Conservation (phyloP, 768 basidiomycete species). For the Rhodotorula paludigena region DNA sequence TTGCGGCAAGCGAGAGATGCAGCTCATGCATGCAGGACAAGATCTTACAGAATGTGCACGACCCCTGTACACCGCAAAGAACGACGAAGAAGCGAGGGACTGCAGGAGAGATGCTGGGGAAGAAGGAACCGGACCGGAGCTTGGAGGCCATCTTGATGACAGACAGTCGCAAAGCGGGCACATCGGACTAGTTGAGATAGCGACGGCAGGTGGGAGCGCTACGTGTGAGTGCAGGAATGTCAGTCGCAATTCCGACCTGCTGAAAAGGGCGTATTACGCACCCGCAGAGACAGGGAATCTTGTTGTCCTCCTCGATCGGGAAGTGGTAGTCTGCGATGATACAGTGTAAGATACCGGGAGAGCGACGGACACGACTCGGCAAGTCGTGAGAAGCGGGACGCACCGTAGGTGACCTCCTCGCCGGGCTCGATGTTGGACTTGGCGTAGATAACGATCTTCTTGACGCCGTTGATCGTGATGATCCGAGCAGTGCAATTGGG, state of each 20-base stretch:
- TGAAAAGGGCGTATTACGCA: constrained; percentile 53
- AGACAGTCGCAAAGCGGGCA: too few relatives aligned
- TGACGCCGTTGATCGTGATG: constrained; percentile 53
- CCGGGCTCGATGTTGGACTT: constrained; percentile 93
- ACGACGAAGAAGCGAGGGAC: too few relatives aligned
- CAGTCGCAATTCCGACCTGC: neutral
- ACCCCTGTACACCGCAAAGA: too few relatives aligned
- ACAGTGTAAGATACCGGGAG: neutral
- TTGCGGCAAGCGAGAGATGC: too few relatives aligned
- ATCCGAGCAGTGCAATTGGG: constrained; percentile 59
- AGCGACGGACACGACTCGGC: neutral
- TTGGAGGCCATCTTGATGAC: too few relatives aligned
- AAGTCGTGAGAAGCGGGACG: constrained; percentile 43
- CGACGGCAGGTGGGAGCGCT: constrained; percentile 23
- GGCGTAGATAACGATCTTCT: constrained; percentile 92
- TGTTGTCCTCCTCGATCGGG: constrained; percentile 89
- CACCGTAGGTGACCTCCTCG: constrained; percentile 95
- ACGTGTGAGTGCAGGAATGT: too few relatives aligned
- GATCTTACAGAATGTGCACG: too few relatives aligned
- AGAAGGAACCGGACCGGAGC: too few relatives aligned
- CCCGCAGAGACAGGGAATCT: constrained; percentile 57
- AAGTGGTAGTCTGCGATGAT: constrained; percentile 85
- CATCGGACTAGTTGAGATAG: constrained; percentile 29
- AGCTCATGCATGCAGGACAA: too few relatives aligned
- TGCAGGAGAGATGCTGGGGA: too few relatives aligned